Conservation (phyloP, 2,329 filamentous ascomycete genomes). For the Phyllosticta ampelicida region DNA sequence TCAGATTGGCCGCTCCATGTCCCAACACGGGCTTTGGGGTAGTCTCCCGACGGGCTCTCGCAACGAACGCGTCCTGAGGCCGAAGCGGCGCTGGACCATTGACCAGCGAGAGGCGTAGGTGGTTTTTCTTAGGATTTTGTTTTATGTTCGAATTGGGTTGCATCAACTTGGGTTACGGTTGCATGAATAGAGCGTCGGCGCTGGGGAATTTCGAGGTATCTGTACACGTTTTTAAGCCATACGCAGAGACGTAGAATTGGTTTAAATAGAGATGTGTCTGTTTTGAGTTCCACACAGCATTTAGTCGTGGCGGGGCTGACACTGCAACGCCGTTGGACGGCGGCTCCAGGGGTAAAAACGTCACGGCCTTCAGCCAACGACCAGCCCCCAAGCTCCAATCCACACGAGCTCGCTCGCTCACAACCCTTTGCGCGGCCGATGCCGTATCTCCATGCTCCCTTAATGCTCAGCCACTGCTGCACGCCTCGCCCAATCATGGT, state of each 20-base stretch:
- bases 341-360: neutral
- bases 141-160: neutral
- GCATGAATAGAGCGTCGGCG: slow-evolving; percentile 8
- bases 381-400: neutral
- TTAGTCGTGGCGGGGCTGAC: neutral
- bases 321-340: neutral
- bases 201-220: neutral
- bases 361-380: neutral
- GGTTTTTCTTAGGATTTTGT: no score
- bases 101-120: slow-evolving; percentile 3
- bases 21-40: slow-evolving; percentile 34
- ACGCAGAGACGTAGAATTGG: neutral
- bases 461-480: neutral
- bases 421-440: neutral
- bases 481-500: neutral
- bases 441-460: neutral
- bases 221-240: neutral
- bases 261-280: no score
- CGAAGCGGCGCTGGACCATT: slow-evolving; percentile 36
- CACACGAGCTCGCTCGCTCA: neutral
- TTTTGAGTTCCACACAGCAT: neutral
- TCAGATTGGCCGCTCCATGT: slow-evolving; percentile 14
- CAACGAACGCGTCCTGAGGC: slow-evolving; percentile 27
- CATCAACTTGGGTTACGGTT: neutral
- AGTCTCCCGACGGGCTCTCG: slow-evolving; percentile 21